Evolutionary conservation across 768 basidiomycete genomes (phyloP), one percentile per base, ranked within the genome.

Genomic region (Royoungia palumana): DNA sequence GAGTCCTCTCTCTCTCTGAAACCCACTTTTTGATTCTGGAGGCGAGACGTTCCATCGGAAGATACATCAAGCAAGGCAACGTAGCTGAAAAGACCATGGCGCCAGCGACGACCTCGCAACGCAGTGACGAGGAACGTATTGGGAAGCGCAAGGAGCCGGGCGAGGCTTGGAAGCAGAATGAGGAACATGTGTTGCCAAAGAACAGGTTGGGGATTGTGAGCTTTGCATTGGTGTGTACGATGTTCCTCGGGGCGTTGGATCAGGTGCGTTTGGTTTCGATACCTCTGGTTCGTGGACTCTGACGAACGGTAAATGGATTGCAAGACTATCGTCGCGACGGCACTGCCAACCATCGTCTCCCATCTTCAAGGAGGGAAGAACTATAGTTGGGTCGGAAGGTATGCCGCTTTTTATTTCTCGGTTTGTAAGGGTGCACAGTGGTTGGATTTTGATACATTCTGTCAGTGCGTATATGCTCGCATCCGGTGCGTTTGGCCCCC

Each of bases 351-450:
- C 2, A 87, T 89, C 39, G 81, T 85, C 17, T 66, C 59, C 6
- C 63, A 85, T 24, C 72, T 88, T 0, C 78, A 79, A 16, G 85
- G 81, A 9, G 82, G 80, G 2, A 74, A 65, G 9, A 70, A 75
- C 36, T 87, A 87, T 53, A 81, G 81, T 46, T 87, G 86, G 86
- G 82, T 87, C 27, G 83, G 82, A 54, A 83, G 76, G 83, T 81
- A 48, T 12, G 70, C 30, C 19, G 9, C 5, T 19, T 17, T 12
- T 34, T 17, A 9, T 30, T 40, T n/a, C 25, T 21, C 5, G 5
- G 13, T 6, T n/a, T n/a, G 16, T 1, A 14, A 10, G 6, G 8
- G 2, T n/a, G 16, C 30, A 32, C 30, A 13, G 14, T 13, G 2
- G 13, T 20, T 24, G 14, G 41, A 27, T 35, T 28, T 1, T 44